These are phyloP conservation scores for Amaranthus palmeri DNA, from an alignment of 148 eudicot species.

Conservation along the genomic window DNA sequence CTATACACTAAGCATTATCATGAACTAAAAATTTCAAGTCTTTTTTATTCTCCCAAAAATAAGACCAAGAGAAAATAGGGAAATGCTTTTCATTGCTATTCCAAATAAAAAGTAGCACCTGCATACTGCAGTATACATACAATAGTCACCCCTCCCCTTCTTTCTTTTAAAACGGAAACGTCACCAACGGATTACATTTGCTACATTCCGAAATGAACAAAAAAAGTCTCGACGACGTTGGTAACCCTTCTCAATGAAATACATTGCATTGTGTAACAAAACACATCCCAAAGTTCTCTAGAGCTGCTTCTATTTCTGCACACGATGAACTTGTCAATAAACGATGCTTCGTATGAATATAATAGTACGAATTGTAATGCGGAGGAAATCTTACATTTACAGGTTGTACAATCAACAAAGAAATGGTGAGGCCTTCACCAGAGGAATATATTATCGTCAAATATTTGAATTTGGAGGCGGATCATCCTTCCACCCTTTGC, in stretches of 20 bases:
- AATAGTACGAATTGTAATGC: background rate
- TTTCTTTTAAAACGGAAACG: background rate
- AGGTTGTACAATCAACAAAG: constrained; percentile 34
- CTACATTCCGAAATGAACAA: constrained; percentile 2
- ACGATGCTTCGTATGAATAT: background rate
- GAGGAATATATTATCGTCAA: constrained; percentile 12
- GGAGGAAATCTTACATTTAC: constrained; percentile 45
- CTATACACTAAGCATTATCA: no score
- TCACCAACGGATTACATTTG: constrained; percentile 9
- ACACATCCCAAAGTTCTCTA: constrained; percentile 11
- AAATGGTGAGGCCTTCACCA: background rate
- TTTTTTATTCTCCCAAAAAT: no score
- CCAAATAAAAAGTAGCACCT: no score
- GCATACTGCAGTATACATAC: no score
- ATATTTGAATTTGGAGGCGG: constrained; percentile 43
- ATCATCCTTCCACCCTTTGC: constrained; percentile 91
- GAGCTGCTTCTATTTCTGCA: constrained; percentile 26
- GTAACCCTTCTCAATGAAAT: constrained; percentile 5
- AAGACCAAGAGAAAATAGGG: no score
- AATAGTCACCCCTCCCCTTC: background rate
- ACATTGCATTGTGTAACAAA: background rate
- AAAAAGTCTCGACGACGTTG: constrained; percentile 13
- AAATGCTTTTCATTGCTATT: no score
- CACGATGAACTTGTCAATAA: background rate
- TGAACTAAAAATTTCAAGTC: no score